These are phyloP conservation scores for Ogataea siamensis DNA, from an alignment of 805 yeast genomes.

Conservation along the genomic window DNA sequence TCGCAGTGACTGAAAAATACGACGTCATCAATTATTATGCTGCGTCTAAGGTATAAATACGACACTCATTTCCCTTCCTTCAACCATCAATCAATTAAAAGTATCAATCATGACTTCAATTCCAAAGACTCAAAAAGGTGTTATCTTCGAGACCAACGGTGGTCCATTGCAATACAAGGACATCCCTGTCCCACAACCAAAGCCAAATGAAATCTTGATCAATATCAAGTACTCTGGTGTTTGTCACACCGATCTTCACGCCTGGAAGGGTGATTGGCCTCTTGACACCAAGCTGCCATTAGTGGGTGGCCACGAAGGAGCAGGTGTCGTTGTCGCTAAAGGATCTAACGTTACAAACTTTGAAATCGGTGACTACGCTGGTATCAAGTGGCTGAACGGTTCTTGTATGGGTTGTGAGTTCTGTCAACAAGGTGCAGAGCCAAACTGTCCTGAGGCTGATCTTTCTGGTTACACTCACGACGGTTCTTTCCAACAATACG, in stretches of 20 bases:
- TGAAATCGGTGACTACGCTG: constrained; percentile 78
- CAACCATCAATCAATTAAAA: neutral
- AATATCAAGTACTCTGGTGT: constrained; percentile 88
- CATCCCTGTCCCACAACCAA: constrained; percentile 78
- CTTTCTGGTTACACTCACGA: constrained; percentile 87
- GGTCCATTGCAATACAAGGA: constrained; percentile 68
- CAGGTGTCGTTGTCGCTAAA: constrained; percentile 77
- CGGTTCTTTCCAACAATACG: constrained; percentile 90
- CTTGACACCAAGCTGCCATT: constrained; percentile 68
- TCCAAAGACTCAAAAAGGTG: constrained; percentile 71
- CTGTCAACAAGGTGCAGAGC: constrained; percentile 65
- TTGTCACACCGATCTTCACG: constrained; percentile 92
- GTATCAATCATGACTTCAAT: constrained; percentile 29
- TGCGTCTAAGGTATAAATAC: constrained; percentile 7
- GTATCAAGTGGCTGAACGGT: constrained; percentile 80
- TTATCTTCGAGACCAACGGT: constrained; percentile 62
- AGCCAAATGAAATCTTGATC: constrained; percentile 72
- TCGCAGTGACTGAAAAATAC: constrained; percentile 1
- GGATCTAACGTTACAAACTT: constrained; percentile 69
- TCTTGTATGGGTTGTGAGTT: constrained; percentile 76
- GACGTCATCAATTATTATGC: constrained; percentile 4
- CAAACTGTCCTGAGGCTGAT: constrained; percentile 68
- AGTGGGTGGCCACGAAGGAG: constrained; percentile 91
- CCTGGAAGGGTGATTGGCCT: constrained; percentile 95
- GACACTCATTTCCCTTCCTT: constrained; percentile 1